A percentile compares a stretch with the other conserved stretches of the same genome.
Evolutionary conservation across 2,329 filamentous ascomycete species (phyloP).

Genomic region (Stenocarpella maydis): DNA sequence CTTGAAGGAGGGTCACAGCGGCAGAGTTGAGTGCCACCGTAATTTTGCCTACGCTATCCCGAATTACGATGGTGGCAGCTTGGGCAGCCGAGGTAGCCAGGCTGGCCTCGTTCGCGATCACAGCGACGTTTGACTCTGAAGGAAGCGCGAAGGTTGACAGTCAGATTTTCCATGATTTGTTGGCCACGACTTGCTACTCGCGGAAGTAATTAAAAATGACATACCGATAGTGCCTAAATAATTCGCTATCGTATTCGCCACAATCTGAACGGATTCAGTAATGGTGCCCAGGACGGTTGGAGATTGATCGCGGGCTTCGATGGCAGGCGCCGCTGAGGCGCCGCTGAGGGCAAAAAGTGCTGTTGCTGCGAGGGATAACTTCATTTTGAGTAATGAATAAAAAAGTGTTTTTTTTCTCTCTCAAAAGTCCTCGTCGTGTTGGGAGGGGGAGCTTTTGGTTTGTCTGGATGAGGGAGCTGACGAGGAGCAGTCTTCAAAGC

Average conservation of each 20-base stretch:
- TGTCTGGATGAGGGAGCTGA: not conserved
- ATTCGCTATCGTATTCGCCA: not conserved
- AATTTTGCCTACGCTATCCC: not conserved
- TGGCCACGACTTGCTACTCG: not conserved
- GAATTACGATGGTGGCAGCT: not conserved
- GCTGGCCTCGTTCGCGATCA: not conserved
- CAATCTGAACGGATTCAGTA: not conserved
- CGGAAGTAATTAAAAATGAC: not conserved
- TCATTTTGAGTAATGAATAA: not conserved
- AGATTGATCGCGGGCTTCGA: not conserved
- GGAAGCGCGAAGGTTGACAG: not conserved
- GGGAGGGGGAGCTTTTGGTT: not conserved
- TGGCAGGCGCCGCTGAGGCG: not conserved
- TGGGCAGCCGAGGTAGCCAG: not conserved
- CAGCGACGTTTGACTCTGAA: not conserved
- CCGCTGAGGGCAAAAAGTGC: not conserved
- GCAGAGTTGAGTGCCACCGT: not conserved
- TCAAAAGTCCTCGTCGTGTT: not conserved
- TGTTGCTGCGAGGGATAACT: slow-evolving; percentile 1
- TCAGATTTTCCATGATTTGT: not conserved
- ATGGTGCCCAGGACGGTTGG: slow-evolving; percentile 8
- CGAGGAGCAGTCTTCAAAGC: not conserved
- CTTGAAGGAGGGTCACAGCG: not conserved
- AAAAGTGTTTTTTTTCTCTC: not conserved
- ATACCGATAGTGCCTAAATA: not conserved